Percentiles rank a stretch among this genome's conserved stretches.
phyloP scores from a whole-genome alignment of 78 protist genomes.

The Dictyostelium purpureum region DNA sequence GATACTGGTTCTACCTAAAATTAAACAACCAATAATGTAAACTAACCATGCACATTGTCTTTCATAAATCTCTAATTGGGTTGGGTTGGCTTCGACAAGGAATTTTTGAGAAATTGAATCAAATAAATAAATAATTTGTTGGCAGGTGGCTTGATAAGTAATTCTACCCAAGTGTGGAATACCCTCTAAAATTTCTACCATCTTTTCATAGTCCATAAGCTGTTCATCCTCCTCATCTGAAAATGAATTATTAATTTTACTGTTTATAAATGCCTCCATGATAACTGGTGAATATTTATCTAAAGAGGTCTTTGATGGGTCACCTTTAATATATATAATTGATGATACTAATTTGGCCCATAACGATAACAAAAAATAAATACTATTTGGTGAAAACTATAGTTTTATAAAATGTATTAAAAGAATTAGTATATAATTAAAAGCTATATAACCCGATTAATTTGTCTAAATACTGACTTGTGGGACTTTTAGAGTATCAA shows the following conservation, averaged over 20 bases:
- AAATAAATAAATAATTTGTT: conserved; percentile 14
- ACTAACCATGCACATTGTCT: conserved; percentile 76
- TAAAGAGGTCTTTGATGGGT: conserved; percentile 22
- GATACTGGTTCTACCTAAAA: conserved; percentile 40
- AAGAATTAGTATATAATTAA: neutral
- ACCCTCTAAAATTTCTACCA: conserved; percentile 54
- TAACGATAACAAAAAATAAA: conserved; percentile 60
- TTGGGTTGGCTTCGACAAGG: neutral
- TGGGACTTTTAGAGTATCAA: conserved; percentile 52
- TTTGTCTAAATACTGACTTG: conserved; percentile 7
- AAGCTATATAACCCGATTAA: too few species aligned
- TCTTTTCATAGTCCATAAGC: conserved; percentile 66
- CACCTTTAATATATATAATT: conserved; percentile 57
- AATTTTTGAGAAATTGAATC: conserved; percentile 16
- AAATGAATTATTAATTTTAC: conserved; percentile 20
- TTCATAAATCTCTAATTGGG: neutral
- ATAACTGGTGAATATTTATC: conserved; percentile 55
- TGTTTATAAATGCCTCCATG: conserved; percentile 52
- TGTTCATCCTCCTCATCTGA: conserved; percentile 72
- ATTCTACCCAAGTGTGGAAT: conserved; percentile 58
- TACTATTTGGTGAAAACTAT: conserved; percentile 73
- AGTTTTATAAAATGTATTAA: neutral
- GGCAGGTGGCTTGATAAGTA: conserved; percentile 24
- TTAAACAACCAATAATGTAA: conserved; percentile 61
- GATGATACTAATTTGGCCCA: conserved; percentile 70